Evolutionary conservation across 1,284 basidiomycete genomes (phyloP), one percentile per base, ranked within the genome.

Genomic region (Sporisorium iseilematis-ciliati): DNA sequence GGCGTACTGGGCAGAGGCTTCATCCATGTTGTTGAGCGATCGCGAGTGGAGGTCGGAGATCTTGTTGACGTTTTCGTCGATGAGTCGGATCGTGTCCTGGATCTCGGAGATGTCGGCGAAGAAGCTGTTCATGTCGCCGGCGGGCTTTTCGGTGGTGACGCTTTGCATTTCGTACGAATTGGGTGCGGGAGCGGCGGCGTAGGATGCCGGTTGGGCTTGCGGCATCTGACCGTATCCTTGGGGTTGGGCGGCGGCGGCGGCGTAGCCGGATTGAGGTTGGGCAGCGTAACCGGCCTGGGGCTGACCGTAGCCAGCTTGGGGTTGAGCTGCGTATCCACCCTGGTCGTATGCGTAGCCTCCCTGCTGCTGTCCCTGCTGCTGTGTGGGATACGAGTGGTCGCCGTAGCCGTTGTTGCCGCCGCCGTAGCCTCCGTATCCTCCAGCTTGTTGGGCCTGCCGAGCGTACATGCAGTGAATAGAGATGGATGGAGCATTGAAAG

Each of bases 11-110:
- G 82, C 80, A n/a, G 81, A 78, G 10, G 80, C 78, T 65, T 84
- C 83, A 59, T 84, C 83, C 65, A 84, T 80, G 75, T 83, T 83
- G 78, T 85, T 84, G 49, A 85, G 78, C 43, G 76, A 77, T 31
- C 81, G 75, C 43, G 83, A 82, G 75, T 85, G 83, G 20, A 84
- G 74, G 26, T 84, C 83, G 8, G 82, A 78, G 59, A 85, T 82
- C 53, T 75, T 76, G 62, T 80, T 81, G 65, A 85, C 70, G 57
- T 83, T 82, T 29, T 82, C 74, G 29, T 85, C 83, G 40, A 85
- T 84, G 40, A 78, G 68, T 38, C 81, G 78, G 66, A 85, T 82
- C 35, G 75, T 78, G 61, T 83, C 82, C 55, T 82, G 82, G 59
- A 83, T 81, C 41, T 77, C 73, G 26, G 77, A 76, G 56, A 84